Evolutionary conservation across 768 basidiomycete genomes (phyloP).

Genomic region (Mycena rebaudengoi): DNA sequence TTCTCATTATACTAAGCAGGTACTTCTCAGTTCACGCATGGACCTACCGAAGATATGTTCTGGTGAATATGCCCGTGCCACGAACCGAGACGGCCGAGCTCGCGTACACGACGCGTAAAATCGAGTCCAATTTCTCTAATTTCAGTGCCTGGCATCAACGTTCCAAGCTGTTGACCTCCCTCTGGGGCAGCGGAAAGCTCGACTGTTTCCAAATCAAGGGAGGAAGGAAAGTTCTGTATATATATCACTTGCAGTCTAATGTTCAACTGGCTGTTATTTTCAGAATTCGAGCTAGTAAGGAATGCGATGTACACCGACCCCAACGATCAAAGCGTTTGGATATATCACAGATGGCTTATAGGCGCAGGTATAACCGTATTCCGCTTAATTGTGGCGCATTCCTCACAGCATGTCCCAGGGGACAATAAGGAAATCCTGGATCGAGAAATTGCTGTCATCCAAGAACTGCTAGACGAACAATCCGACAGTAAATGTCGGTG

Average conservation of each 20-base stretch:
- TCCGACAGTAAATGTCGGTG: slow-evolving; percentile 88
- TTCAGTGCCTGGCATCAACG: slow-evolving; percentile 99
- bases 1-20: background rate
- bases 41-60: slow-evolving; percentile 91
- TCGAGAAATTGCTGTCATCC: slow-evolving; percentile 80
- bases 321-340: slow-evolving; percentile 95
- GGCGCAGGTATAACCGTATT: slow-evolving; percentile 64
- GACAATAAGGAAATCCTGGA: slow-evolving; percentile 64
- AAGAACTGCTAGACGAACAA: slow-evolving; percentile 87
- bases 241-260: background rate
- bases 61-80: slow-evolving; percentile 71
- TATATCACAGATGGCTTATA: slow-evolving; percentile 98
- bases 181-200: slow-evolving; percentile 70
- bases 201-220: slow-evolving; percentile 64
- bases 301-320: slow-evolving; percentile 98
- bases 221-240: slow-evolving; percentile 63
- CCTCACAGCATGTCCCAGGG: slow-evolving; percentile 62
- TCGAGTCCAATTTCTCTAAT: slow-evolving; percentile 94
- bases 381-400: background rate
- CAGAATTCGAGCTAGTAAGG: slow-evolving; percentile 92
- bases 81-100: slow-evolving; percentile 74
- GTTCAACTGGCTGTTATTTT: slow-evolving; percentile 9
- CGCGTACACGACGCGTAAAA: slow-evolving; percentile 88
- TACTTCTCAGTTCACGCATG: slow-evolving; percentile 83
- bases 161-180: slow-evolving; percentile 74